These are phyloP conservation scores for Tothia fuscella DNA, from an alignment of 2,329 filamentous ascomycete species.

Conservation along the genomic window DNA sequence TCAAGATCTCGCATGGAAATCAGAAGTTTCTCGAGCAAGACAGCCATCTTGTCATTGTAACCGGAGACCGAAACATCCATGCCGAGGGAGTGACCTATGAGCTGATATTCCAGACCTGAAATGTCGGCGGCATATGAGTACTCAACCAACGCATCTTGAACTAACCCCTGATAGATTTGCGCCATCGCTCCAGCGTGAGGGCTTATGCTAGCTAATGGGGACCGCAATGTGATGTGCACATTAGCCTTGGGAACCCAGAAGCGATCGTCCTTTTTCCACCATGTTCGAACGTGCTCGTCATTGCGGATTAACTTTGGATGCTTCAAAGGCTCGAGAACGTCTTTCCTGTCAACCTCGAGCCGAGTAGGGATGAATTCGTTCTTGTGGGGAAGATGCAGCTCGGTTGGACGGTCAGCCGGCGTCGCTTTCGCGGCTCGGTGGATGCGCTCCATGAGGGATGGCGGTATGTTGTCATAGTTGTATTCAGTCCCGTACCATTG, in stretches of 20 bases:
- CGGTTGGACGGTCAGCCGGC: conserved; percentile 47
- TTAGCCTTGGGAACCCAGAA: conserved; percentile 98
- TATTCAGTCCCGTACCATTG: conserved; percentile 98
- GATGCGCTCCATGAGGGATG: conserved; percentile 62
- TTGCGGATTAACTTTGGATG: conserved; percentile 75
- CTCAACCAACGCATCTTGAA: conserved; percentile 78
- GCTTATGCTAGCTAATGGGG: conserved; percentile 65
- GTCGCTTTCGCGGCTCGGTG: conserved; percentile 49
- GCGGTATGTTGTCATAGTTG: conserved; percentile 65
- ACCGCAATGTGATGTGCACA: conserved; percentile 67
- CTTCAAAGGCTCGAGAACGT: conserved; percentile 61
- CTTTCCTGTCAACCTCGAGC: conserved; percentile 75
- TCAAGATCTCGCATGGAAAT: conserved; percentile 73
- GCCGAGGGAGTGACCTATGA: conserved; percentile 61
- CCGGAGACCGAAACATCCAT: conserved; percentile 70
- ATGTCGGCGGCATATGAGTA: conserved; percentile 95
- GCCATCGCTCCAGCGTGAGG: conserved; percentile 69
- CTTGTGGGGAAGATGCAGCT: conserved; percentile 76
- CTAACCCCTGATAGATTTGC: conserved; percentile 70
- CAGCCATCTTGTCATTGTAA: conserved; percentile 92
- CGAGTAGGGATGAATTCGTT: conserved; percentile 95
- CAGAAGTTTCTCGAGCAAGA: conserved; percentile 81
- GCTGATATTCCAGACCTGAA: conserved; percentile 72
- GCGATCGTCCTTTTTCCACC: conserved; percentile 97
- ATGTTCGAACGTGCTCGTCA: conserved; percentile 67